Evolutionary conservation across 1,139 yeast genomes (phyloP).

Genomic region (Hyphopichia burtonii): DNA sequence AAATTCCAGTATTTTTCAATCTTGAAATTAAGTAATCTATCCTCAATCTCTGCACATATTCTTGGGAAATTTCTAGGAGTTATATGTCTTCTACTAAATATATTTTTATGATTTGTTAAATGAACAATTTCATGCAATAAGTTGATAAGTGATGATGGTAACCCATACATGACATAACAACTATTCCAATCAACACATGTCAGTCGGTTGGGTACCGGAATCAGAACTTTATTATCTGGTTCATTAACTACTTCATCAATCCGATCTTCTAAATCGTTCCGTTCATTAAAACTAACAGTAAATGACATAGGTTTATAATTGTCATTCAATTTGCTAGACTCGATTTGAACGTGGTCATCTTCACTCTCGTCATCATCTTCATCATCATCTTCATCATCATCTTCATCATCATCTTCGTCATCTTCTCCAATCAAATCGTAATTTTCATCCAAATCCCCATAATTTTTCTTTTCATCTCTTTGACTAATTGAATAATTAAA

Average conservation of each 20-base stretch:
- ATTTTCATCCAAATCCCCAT: conserved; percentile 35
- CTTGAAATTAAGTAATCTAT: conserved; percentile 45
- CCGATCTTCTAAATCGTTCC: conserved; percentile 11
- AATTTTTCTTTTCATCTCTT: conserved; percentile 27
- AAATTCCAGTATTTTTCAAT: conserved; percentile 42
- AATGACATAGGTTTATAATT: conserved; percentile 20
- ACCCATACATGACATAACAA: conserved; percentile 46
- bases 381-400: conserved; percentile 10
- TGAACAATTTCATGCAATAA: conserved; percentile 47
- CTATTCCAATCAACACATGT: conserved; percentile 7
- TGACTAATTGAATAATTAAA: conserved; percentile 40
- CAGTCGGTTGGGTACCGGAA: background rate
- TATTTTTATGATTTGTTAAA: conserved; percentile 52
- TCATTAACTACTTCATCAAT: conserved; percentile 5
- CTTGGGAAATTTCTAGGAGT: conserved; percentile 56
- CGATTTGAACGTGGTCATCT: conserved; percentile 6
- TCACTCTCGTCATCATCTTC: conserved; percentile 3
- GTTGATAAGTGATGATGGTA: conserved; percentile 44
- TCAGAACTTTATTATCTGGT: background rate
- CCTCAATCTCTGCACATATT: conserved; percentile 55
- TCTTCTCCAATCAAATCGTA: conserved; percentile 27
- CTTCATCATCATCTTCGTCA: conserved; percentile 15
- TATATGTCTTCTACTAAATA: conserved; percentile 42
- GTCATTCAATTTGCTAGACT: conserved; percentile 18
- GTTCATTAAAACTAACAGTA: conserved; percentile 22